Conservation (phyloP, 805 yeast genomes). For the Yamadazyma nakazawae region DNA sequence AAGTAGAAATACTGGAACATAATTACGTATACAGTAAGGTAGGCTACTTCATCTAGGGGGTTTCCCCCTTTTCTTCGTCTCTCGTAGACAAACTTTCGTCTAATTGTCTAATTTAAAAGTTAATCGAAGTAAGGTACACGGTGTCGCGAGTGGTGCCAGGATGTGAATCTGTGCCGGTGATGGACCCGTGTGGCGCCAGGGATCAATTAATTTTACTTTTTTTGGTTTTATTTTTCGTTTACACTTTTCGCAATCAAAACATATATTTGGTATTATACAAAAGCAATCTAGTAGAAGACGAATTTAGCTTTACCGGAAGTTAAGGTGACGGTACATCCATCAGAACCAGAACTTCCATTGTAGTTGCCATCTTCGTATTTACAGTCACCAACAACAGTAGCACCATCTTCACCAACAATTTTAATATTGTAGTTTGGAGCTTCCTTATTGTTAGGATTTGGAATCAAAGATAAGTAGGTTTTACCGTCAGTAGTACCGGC, state of each 20-base stretch:
- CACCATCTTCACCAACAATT: slow-evolving; percentile 65
- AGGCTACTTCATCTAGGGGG: too few species aligned
- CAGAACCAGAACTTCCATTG: slow-evolving; percentile 54
- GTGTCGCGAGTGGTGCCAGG: not conserved
- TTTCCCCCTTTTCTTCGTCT: too few species aligned
- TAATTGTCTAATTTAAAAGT: too few species aligned
- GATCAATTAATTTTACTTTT: not conserved
- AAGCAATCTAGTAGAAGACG: slow-evolving; percentile 33
- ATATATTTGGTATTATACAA: slow-evolving; percentile 11
- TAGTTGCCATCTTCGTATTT: slow-evolving; percentile 73
- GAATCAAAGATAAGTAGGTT: slow-evolving; percentile 85
- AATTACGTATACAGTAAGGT: too few species aligned
- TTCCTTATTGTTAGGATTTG: slow-evolving; percentile 83
- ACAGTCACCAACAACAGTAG: slow-evolving; percentile 63
- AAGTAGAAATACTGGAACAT: too few species aligned
- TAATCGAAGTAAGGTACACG: not conserved
- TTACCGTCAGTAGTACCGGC: slow-evolving; percentile 72
- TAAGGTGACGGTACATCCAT: slow-evolving; percentile 78
- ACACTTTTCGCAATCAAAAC: slow-evolving; percentile 3
- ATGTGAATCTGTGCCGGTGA: not conserved
- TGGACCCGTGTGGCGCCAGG: not conserved
- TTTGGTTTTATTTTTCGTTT: too few species aligned
- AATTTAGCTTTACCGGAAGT: slow-evolving; percentile 58
- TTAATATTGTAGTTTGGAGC: slow-evolving; percentile 57
- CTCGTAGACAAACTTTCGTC: too few species aligned